Percentiles rank a stretch among this genome's conserved stretches.
Conservation (phyloP, 306 rosid genomes). For the Pyrus bretschneideri region DNA sequence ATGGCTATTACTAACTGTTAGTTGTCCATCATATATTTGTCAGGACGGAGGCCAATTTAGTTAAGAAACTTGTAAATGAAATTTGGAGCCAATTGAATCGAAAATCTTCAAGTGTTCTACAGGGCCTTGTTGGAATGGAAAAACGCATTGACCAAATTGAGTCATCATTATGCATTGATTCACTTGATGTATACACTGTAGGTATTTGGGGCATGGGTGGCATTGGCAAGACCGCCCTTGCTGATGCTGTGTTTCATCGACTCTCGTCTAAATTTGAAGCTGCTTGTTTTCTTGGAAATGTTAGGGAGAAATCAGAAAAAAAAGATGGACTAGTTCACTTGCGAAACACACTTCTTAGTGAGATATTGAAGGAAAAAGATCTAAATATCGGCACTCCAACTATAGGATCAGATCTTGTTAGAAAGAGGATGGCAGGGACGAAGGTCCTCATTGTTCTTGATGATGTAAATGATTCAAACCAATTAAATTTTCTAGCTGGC, state of each 20-base stretch:
- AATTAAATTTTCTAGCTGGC: slow-evolving; percentile 2
- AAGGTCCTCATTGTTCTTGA: slow-evolving; percentile 3
- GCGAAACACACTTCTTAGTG: not conserved
- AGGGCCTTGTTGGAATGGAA: slow-evolving; percentile 10
- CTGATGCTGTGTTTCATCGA: not conserved
- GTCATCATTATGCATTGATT: not conserved
- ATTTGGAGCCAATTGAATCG: not conserved
- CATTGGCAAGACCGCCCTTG: not conserved
- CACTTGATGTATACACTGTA: not conserved
- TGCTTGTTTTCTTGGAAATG: not conserved
- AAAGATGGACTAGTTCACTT: not conserved
- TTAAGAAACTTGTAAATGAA: not conserved
- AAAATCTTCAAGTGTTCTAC: not conserved
- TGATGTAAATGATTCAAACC: slow-evolving; percentile 1
- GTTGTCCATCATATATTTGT: not conserved
- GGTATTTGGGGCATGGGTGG: slow-evolving; percentile 26
- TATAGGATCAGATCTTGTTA: not conserved
- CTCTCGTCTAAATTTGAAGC: not conserved
- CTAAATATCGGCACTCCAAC: not conserved
- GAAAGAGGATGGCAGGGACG: not conserved
- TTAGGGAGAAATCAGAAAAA: not conserved
- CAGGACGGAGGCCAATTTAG: not conserved
- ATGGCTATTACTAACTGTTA: not conserved
- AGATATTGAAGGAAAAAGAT: not conserved
- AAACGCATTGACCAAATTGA: not conserved